These are phyloP conservation scores for Ajuga reptans DNA, from an alignment of 305 asterid genomes.

Conservation along the genomic window DNA sequence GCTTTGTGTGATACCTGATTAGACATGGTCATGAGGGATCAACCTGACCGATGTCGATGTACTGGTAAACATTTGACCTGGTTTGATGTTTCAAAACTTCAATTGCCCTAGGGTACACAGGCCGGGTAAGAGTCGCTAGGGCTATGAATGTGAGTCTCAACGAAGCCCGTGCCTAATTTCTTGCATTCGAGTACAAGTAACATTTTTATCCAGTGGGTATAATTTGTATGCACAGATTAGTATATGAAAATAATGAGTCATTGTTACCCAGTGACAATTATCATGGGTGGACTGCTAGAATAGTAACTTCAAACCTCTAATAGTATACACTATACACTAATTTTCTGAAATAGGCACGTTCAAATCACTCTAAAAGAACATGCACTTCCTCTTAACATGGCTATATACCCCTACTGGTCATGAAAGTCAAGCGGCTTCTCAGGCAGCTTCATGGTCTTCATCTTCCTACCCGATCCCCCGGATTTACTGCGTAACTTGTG, in stretches of 20 bases:
- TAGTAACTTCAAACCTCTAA: not conserved
- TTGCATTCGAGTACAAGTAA: too few relatives aligned
- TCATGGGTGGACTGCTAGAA: not conserved
- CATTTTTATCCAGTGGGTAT: too few relatives aligned
- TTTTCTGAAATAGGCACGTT: not conserved
- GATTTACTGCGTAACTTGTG: slow-evolving; percentile 36
- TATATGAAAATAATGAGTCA: not conserved
- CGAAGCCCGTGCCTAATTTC: too few relatives aligned
- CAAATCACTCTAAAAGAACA: not conserved
- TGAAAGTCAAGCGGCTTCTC: slow-evolving; percentile 55
- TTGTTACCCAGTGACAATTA: not conserved
- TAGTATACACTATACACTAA: not conserved
- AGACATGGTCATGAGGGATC: too few relatives aligned
- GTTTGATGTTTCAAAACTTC: too few relatives aligned
- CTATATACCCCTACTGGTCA: slow-evolving; percentile 19
- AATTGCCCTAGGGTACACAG: too few relatives aligned
- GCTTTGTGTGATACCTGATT: too few relatives aligned
- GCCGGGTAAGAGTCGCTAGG: too few relatives aligned
- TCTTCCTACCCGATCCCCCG: slow-evolving; percentile 21
- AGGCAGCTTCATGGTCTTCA: slow-evolving; percentile 29
- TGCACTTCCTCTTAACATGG: not conserved
- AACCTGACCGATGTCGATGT: too few relatives aligned
- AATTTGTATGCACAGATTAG: not conserved
- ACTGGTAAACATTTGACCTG: too few relatives aligned
- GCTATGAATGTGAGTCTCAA: too few relatives aligned